Evolutionary conservation across 2,329 filamentous ascomycete genomes (phyloP).

Genomic region (Elsinoe arachidis): DNA sequence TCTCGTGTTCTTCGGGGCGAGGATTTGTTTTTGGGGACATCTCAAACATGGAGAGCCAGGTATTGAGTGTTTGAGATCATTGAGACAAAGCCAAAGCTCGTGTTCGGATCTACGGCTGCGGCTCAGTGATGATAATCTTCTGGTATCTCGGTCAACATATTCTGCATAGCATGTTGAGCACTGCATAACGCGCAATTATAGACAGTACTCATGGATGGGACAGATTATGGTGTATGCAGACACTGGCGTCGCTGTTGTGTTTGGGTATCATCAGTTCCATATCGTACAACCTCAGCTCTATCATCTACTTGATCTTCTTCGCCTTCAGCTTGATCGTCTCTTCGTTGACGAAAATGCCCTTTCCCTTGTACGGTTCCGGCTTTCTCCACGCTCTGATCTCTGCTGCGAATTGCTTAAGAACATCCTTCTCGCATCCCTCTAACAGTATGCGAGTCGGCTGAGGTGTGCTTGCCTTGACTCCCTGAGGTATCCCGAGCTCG

Average conservation of each 20-base stretch:
- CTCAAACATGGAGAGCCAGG: conserved; percentile 1
- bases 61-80: background rate
- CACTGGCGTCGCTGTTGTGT: too few species aligned
- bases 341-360: conserved; percentile 96
- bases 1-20: conserved; percentile 2
- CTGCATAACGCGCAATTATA: too few species aligned
- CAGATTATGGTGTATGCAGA: too few species aligned
- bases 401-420: conserved; percentile 85
- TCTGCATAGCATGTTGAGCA: too few species aligned
- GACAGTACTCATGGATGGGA: too few species aligned
- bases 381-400: conserved; percentile 78
- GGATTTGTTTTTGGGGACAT: background rate
- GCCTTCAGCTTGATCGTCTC: conserved; percentile 97
- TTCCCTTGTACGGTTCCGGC: conserved; percentile 97
- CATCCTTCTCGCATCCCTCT: conserved; percentile 78
- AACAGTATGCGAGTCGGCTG: conserved; percentile 86
- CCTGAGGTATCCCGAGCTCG: conserved; percentile 73
- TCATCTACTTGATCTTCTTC: conserved; percentile 54
- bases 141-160: too few species aligned
- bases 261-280: background rate
- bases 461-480: conserved; percentile 78
- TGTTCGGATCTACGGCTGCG: background rate
- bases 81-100: background rate
- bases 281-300: background rate
- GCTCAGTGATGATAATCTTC: background rate